Evolutionary conservation across 1,284 basidiomycete species (phyloP).

Genomic region (Rhizoctonia solani): DNA sequence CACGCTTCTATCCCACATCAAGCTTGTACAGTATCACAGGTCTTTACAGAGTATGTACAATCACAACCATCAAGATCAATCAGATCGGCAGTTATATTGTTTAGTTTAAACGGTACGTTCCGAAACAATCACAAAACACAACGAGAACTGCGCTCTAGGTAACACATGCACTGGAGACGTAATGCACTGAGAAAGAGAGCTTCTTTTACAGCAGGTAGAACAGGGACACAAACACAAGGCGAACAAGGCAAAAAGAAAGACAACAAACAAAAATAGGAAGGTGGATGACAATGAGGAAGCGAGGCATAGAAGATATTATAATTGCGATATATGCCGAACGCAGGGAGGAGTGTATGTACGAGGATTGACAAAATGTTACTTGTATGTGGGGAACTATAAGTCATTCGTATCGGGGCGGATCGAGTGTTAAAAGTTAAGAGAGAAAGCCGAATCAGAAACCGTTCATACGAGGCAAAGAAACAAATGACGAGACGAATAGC

Average conservation of each 20-base stretch:
- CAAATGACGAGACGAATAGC: slow-evolving; percentile 16
- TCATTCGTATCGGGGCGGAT: slow-evolving; percentile 1
- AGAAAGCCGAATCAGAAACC: slow-evolving; percentile 4
- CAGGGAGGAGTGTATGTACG: neutral
- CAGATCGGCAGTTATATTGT: too few species aligned
- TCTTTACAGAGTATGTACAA: too few species aligned
- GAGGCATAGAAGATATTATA: neutral
- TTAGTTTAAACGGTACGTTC: too few species aligned
- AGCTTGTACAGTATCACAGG: too few species aligned
- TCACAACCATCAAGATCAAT: too few species aligned
- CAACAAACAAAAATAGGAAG: neutral
- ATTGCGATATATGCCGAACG: slow-evolving; percentile 15
- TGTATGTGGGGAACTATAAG: neutral
- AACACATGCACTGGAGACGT: too few species aligned
- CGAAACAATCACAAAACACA: neutral
- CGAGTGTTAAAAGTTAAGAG: too few species aligned
- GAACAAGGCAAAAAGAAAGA: neutral
- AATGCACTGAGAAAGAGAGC: too few species aligned
- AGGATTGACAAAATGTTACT: neutral
- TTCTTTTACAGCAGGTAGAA: neutral
- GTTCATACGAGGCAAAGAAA: slow-evolving; percentile 3
- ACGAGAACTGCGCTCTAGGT: neutral
- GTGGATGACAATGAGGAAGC: too few species aligned
- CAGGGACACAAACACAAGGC: too few species aligned
- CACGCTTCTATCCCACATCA: too few species aligned